These are phyloP conservation scores for Karstenula rhodostoma DNA, from an alignment of 2,329 filamentous ascomycete species.

Conservation along the genomic window DNA sequence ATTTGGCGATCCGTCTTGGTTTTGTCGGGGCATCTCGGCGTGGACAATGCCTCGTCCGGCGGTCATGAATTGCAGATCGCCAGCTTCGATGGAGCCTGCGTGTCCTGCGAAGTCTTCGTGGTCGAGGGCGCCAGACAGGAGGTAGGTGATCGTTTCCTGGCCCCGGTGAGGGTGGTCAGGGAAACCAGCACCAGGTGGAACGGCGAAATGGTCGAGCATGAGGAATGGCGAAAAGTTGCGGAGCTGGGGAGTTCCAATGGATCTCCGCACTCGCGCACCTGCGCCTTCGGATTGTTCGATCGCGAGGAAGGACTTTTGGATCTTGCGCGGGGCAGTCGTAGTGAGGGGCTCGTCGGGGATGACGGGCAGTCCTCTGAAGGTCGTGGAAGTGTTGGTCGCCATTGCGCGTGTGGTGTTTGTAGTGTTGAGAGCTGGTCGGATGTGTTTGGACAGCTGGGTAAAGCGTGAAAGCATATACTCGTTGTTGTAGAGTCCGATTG, in stretches of 20 bases:
- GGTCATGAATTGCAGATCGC: conserved; percentile 99
- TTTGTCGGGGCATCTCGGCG: conserved; percentile 90
- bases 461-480: conserved; percentile 54
- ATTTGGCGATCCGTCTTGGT: conserved; percentile 77
- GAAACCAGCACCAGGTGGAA: conserved; percentile 83
- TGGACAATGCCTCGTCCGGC: conserved; percentile 92
- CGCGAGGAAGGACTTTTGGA: conserved; percentile 84
- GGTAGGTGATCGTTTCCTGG: conserved; percentile 89
- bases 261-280: conserved; percentile 85
- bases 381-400: conserved; percentile 36
- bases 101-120: conserved; percentile 93
- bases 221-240: conserved; percentile 91
- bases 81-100: conserved; percentile 80
- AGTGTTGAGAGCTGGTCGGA: conserved; percentile 34
- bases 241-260: conserved; percentile 83
- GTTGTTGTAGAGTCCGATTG: conserved; percentile 48
- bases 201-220: conserved; percentile 91
- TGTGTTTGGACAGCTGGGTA: conserved; percentile 38
- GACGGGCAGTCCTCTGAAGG: conserved; percentile 59
- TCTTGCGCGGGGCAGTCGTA: conserved; percentile 68
- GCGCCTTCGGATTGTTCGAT: conserved; percentile 87
- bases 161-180: conserved; percentile 86
- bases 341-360: conserved; percentile 51
- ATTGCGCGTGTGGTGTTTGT: conserved; percentile 36
- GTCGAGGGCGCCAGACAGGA: conserved; percentile 84